Conservation (phyloP, 1,284 basidiomycete genomes). For the Ustilago cynodontis region DNA sequence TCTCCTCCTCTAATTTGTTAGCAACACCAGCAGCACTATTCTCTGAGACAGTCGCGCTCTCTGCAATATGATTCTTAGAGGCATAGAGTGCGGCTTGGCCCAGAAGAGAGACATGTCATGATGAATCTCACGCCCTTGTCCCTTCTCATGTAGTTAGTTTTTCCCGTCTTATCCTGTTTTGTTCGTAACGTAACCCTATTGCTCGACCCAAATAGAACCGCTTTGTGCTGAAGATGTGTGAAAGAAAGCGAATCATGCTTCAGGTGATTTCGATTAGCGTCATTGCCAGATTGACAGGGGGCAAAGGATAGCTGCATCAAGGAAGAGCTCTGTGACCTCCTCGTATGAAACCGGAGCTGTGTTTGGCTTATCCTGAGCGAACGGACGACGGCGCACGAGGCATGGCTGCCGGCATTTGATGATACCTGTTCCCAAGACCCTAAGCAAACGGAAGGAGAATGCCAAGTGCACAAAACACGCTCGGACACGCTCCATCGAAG, state of each 20-base stretch:
- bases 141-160: conserved; percentile 10
- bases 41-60: conserved; percentile 2
- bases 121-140: conserved; percentile 1
- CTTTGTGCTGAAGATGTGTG: neutral
- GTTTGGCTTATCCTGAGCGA: no score
- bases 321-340: neutral
- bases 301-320: neutral
- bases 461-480: no score
- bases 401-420: no score
- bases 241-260: no score
- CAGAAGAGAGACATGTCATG: neutral
- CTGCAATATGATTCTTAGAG: conserved; percentile 5
- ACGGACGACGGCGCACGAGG: no score
- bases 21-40: conserved; percentile 1
- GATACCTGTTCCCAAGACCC: no score
- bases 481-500: no score
- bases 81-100: neutral
- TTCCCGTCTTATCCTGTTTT: neutral
- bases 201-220: neutral
- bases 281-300: neutral
- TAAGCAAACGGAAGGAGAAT: no score
- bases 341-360: no score
- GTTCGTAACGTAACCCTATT: neutral
- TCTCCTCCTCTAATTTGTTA: conserved; percentile 54
- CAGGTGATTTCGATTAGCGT: neutral